Evolutionary conservation across 768 basidiomycete genomes (phyloP), one percentile per base, ranked within the genome.

Genomic region (Boletus tomentosulus): DNA sequence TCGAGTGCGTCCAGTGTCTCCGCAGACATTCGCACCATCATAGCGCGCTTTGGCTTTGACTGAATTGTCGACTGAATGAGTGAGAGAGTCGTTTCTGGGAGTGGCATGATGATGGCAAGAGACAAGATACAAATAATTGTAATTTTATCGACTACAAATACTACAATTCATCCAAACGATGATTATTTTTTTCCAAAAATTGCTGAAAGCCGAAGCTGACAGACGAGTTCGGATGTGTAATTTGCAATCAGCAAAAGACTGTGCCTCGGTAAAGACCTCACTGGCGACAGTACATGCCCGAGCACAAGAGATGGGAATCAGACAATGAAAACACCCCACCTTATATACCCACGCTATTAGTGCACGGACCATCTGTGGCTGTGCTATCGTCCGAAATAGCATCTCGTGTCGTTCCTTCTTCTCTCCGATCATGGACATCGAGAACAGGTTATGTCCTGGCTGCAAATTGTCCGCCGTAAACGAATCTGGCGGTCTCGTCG

Each of bases 221-320:
- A 86, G 87, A 90, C 86, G 87, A 72, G 87, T 90, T 89, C 87
- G 89, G 89, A 91, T 91, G 87, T 88, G 80, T 89, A 90, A 88
- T 91, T 91, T 91, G 88, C 88, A 91, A 91, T 86, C 85, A 91
- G 87, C 89, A 89, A 91, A 89, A 77, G 81, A 88, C 87, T 89
- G 85, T 86, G 85, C 84, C 87, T 92, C 89, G 86, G 89, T 91
- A 87, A 77, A 83, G 79, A 92, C 89, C 87, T 92, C 89, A 91
- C 88, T 87, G 85, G 84, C 85, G 86, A 89, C 85, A 87, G 86
- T 88, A 85, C 87, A 84, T 87, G 86, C 87, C 87, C 88, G 86
- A 89, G 87, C 87, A 90, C 88, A 92, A 92, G 86, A 87, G 85
- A 85, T 85, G 63, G 62, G 62, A 19, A 19, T 19, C 1, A 1